phyloP scores from a whole-genome alignment of 306 rosid species.

The Quercus alba region DNA sequence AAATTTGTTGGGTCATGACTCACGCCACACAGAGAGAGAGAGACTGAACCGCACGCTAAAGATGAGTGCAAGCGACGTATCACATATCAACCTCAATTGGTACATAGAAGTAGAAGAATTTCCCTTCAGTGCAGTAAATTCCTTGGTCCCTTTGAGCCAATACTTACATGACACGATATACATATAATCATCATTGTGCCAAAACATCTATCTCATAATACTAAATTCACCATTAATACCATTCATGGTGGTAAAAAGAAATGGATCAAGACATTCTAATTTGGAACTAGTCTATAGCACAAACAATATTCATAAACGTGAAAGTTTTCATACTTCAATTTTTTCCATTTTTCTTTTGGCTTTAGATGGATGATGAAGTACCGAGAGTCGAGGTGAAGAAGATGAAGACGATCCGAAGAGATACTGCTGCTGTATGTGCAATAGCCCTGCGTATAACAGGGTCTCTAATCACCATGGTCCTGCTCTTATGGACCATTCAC shows the following conservation, averaged over 20 bases:
- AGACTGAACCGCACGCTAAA: no score
- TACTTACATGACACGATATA: no score
- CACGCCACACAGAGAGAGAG: no score
- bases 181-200: background rate
- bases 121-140: no score
- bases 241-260: background rate
- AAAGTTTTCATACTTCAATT: no score
- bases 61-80: no score
- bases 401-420: background rate
- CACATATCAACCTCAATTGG: no score
- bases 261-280: background rate
- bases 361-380: conserved; percentile 17
- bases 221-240: background rate
- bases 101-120: no score
- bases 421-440: conserved; percentile 2
- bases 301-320: no score
- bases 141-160: background rate
- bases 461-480: conserved; percentile 27
- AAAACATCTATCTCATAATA: background rate
- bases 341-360: background rate
- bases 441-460: conserved; percentile 21
- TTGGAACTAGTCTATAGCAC: background rate
- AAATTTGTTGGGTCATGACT: no score
- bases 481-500: conserved; percentile 36
- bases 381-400: conserved; percentile 10